Percentiles rank a stretch among this genome's conserved stretches.
Conservation (phyloP, 1,284 basidiomycete species). For the Cryptococcus sp. region DNA sequence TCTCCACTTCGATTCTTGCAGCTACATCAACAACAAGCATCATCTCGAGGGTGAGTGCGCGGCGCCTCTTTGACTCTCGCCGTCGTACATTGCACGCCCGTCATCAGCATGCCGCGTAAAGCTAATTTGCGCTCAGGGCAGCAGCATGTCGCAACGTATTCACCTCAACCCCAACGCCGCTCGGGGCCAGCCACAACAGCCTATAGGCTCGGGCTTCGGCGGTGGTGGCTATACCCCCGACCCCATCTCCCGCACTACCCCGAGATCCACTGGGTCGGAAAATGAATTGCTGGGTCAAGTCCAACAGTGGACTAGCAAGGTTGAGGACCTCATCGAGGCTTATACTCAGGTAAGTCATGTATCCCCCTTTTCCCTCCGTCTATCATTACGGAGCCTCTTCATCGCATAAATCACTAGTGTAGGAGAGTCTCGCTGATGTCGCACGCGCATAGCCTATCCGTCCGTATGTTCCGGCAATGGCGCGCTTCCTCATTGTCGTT, state of each 20-base stretch:
- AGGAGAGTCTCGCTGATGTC: conserved; percentile 3
- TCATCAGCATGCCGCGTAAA: no score
- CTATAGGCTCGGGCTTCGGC: conserved; percentile 16
- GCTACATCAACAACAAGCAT: no score
- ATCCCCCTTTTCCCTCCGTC: not conserved
- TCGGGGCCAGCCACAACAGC: conserved; percentile 22
- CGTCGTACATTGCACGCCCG: no score
- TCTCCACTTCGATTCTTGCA: no score
- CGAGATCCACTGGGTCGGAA: conserved; percentile 54
- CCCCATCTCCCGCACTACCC: conserved; percentile 32
- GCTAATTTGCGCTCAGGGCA: no score
- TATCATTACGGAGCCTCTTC: not conserved
- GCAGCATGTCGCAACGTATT: conserved; percentile 48
- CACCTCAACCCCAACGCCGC: conserved; percentile 53
- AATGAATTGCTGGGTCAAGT: conserved; percentile 83
- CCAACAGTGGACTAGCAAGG: conserved; percentile 70
- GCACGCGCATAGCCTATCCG: conserved; percentile 65
- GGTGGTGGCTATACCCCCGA: conserved; percentile 46
- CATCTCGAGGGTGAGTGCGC: no score
- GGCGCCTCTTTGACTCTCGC: no score
- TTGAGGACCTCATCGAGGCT: conserved; percentile 91
- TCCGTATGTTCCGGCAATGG: conserved; percentile 92
- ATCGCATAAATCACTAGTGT: no score
- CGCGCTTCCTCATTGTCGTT: conserved; percentile 95
- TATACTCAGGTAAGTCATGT: conserved; percentile 65